Base-by-base conservation (phyloP, 129 eudicot species). In the Artemisia annua region DNA sequence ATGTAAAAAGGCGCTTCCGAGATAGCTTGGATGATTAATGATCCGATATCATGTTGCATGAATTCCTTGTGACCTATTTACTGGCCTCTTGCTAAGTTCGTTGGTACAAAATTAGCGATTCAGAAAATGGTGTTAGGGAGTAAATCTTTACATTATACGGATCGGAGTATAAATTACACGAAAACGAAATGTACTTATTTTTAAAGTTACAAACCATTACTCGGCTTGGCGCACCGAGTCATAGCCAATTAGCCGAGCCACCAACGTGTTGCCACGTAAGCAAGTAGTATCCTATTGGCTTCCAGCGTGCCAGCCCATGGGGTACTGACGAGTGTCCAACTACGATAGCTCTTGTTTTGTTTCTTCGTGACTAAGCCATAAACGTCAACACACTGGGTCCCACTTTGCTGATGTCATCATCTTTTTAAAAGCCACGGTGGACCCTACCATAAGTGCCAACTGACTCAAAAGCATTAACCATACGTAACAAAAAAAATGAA, bases 341-440 rank as follows among this genome's bases (percentile, higher is more conserved):
- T 39, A 0, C 28, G 69, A 73, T 71, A 73, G 70, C 79, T 80
- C 66, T 80, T 63, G 76, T 75, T 76, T 49, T 73, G 74, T 87
- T 91, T 80, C 93, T 88, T 88, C 91, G 72, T 81, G 79, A 80
- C 73, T 79, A 92, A 88, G 96, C 85, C 83, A 76, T 49, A 61
- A 64, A 30, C 77, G 16, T 71, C 71, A 74, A 13, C 46, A 65
- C 11, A 28, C 11, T 13, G 61, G 83, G 85, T 16, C 82, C 95
- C 88, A 81, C 80, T 8, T 9, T 67, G 78, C 82, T 81, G 77
- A 83, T 55, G 90, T 81, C 77, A 81, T 44, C 70, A 50, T 59
- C 66, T 19, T 73, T 81, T 69, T 1, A 66, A 84, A 86, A 88
- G 89, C 75, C 77, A 51, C 51, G 43, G 24, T 52, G 64, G 19